Percentiles rank a stretch among this genome's conserved stretches.
Evolutionary conservation across 2,329 filamentous ascomycete genomes (phyloP).

Genomic region (Nemania sp.): DNA sequence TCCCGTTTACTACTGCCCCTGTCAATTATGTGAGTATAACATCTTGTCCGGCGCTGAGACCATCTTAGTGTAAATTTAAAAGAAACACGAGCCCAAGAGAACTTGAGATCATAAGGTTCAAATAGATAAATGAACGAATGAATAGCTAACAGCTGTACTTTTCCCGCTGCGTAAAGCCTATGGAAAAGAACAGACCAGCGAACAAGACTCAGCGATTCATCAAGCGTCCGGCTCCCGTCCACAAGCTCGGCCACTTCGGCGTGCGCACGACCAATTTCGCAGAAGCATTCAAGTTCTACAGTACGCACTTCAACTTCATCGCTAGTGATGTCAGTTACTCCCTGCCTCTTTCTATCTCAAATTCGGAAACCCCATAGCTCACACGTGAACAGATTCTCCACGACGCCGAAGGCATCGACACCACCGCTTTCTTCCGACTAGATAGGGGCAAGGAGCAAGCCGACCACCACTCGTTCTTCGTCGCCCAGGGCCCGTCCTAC

Average conservation of each 20-base stretch:
- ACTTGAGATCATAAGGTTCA: no score
- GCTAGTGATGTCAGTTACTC: constrained; percentile 49
- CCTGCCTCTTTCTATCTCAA: not conserved
- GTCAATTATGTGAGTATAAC: constrained; percentile 48
- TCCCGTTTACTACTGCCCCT: constrained; percentile 46
- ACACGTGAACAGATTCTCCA: constrained; percentile 40
- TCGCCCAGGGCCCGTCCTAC: constrained; percentile 49
- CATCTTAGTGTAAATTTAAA: no score
- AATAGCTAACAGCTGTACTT: constrained; percentile 1
- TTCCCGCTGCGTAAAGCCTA: constrained; percentile 40
- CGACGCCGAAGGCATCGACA: constrained; percentile 44
- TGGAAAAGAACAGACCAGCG: constrained; percentile 51
- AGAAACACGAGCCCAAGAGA: no score
- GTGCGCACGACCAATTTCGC: constrained; percentile 56
- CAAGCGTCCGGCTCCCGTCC: constrained; percentile 51
- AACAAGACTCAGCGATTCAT: constrained; percentile 57
- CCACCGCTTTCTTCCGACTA: constrained; percentile 51
- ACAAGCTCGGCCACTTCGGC: constrained; percentile 60
- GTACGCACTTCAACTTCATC: constrained; percentile 53
- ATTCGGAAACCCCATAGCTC: not conserved
- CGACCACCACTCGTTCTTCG: constrained; percentile 57
- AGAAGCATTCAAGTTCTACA: constrained; percentile 54
- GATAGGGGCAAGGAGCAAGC: constrained; percentile 49
- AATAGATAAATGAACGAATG: not conserved
- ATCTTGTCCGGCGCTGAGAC: not conserved